Evolutionary conservation across 148 eudicot genomes (phyloP).

Genomic region (Rhododendron mucronatum): DNA sequence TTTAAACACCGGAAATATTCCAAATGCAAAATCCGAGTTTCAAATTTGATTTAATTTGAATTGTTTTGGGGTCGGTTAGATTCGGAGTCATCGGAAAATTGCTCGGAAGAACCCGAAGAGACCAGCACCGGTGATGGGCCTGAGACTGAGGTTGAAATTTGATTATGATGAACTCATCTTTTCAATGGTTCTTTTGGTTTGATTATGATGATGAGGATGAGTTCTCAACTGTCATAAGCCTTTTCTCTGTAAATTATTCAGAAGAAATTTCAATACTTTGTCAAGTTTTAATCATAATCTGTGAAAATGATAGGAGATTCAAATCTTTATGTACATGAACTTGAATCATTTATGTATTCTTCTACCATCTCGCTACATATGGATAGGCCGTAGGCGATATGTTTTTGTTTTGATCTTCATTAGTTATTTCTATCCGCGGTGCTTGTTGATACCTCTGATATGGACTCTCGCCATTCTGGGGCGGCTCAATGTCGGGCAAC

Average conservation of each 20-base stretch:
- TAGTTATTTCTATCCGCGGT: no score
- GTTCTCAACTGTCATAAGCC: background rate
- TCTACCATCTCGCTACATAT: background rate
- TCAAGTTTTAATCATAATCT: no score
- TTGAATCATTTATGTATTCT: background rate
- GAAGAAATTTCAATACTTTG: background rate
- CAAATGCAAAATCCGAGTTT: no score
- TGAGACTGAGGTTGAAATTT: background rate
- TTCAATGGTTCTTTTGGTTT: background rate
- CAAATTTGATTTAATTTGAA: background rate
- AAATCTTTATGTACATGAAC: background rate
- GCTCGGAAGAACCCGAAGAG: constrained; percentile 1
- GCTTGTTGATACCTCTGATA: no score
- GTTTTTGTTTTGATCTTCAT: background rate
- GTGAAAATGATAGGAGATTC: background rate
- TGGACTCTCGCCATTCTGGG: no score
- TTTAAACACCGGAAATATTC: background rate
- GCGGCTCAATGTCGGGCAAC: no score
- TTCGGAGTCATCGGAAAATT: constrained; percentile 15
- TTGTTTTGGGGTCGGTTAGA: background rate
- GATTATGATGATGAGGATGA: background rate
- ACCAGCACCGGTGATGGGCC: background rate
- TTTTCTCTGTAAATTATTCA: background rate
- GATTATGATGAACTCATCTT: background rate
- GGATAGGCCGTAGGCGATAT: background rate